A percentile compares a stretch with the other conserved stretches of the same genome.
These are phyloP conservation scores for Heliamphora exappendiculata DNA, from an alignment of 148 eudicot species.

Conservation along the genomic window DNA sequence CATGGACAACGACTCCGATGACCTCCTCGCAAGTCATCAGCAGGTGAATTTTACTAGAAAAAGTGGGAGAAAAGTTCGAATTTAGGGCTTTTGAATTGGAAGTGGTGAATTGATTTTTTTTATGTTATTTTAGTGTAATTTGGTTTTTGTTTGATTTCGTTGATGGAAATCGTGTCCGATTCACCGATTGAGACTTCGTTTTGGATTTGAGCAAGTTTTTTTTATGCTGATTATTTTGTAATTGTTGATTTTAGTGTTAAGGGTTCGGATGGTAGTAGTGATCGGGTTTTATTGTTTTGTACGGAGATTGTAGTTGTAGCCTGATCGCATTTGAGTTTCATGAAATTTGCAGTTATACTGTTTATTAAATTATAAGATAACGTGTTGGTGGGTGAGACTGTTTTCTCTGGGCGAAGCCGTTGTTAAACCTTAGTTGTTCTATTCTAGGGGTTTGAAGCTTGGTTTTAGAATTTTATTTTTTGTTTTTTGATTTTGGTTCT, in stretches of 20 bases:
- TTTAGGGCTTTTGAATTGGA: not conserved
- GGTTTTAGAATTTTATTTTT: not conserved
- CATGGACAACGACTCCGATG: conserved; percentile 31
- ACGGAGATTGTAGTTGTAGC: not conserved
- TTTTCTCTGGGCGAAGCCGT: not conserved
- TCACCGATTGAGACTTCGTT: no score
- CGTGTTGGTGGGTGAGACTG: not conserved
- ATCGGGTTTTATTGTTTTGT: not conserved
- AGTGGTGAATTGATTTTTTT: not conserved
- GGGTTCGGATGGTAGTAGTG: not conserved
- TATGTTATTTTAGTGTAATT: not conserved
- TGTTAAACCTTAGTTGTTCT: not conserved
- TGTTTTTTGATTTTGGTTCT: not conserved
- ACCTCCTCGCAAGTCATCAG: conserved; percentile 13
- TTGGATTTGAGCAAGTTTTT: not conserved
- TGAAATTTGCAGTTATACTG: not conserved
- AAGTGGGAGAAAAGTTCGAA: not conserved
- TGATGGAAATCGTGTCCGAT: not conserved
- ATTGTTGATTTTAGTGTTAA: not conserved
- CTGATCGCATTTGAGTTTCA: not conserved
- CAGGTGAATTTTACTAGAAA: conserved; percentile 21
- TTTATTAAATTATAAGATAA: not conserved
- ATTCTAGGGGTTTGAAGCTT: not conserved
- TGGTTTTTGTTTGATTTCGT: not conserved
- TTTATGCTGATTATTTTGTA: not conserved